Evolutionary conservation across 1,284 basidiomycete genomes (phyloP), one percentile per base, ranked within the genome.

Genomic region (Abortiporus biennis): DNA sequence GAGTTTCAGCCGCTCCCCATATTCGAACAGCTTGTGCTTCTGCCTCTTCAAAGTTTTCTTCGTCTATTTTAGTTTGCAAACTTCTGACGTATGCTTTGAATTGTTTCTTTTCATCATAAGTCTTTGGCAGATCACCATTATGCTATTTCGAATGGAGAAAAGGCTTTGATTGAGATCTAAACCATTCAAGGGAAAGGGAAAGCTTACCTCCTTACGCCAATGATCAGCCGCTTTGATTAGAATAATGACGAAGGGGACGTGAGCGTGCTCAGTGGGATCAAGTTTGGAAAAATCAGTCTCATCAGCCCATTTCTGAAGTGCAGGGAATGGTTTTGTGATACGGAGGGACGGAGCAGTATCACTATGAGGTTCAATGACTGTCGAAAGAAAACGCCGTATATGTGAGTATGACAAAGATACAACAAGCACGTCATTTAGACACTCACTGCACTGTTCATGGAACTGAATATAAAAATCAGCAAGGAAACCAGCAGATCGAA

Each of bases 31-130:
- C 84, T 61, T 93, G 83, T 1, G 80, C 72, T 50, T 86, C 76
- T 1, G 92, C 93, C 62, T 96, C 93, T 51, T 97, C 94, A 59
- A 93, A 92, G 66, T 98, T 98, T 66, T 99, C 95, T 55, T 95
- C 90, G 61, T 99, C 95, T 0, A 66, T 55, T 54, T 92, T 90
- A 46, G 72, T 60, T 53, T 76, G 80, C 69, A 80, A 76, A 1
- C 62, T 66, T 24, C 65, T 62, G 42, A 94, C 67, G 6, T 47
- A 48, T 39, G 76, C 68, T 57, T 92, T 91, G 68, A 98, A 95
- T 16, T 76, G 80, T 47, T 82, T 72, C 53, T 88, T 84, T 54
- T 96, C 89, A 0, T 71, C 72, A 23, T 69, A 69, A 0, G 74
- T 80, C 47, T 71, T 65, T 1, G 92, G 92, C 4, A 76, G 64